Evolutionary conservation across 176 grass and related monocot genomes (phyloP), one percentile per base, ranked within the genome.

Genomic region (Poa pratensis): DNA sequence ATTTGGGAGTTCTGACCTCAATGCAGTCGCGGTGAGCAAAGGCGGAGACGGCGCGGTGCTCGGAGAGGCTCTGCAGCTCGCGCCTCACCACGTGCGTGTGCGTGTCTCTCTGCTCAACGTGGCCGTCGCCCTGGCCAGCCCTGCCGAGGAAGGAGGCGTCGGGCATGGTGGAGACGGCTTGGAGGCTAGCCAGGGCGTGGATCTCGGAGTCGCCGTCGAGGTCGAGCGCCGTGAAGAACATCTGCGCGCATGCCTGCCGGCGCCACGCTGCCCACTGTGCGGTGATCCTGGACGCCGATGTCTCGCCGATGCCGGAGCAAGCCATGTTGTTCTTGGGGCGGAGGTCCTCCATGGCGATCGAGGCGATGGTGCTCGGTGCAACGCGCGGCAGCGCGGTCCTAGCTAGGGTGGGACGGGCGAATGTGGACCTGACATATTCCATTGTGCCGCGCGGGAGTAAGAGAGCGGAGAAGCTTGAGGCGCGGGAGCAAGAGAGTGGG

Each of bases 101-200:
- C 13, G 1, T 63, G 40, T 42, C 7, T 26, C 23, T 26, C 58
- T 26, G 58, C 11, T 14, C 12, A 5, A 26, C 14, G 58, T 84
- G 72, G 15, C 3, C 88, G 10, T 16, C 50, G 9, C 49, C 26
- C 50, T 50, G 65, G 14, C 28, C 72, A 18, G 13, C 42, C 7
- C 23, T 83, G 35, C 32, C 76, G 57, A 90, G 80, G 80, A 89
- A 92, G 48, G 93, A 92, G 20, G 93, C 88, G 58, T 97, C 87
- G 57, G 95, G 89, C 91, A 91, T 97, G 80, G 95, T 97, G 80
- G 95, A 95, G 28, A 93, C 95, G 72, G 95, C 88, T 77, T 97
- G 95, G 76, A 95, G 89, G 58, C 89, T 85, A 22, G 92, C 95
- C 7, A 95, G 89, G 13, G 89, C 90, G 19, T 95, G 69, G n/a